Base-by-base conservation (phyloP, 208 protist species). In the Wallacemonas sp. region DNA sequence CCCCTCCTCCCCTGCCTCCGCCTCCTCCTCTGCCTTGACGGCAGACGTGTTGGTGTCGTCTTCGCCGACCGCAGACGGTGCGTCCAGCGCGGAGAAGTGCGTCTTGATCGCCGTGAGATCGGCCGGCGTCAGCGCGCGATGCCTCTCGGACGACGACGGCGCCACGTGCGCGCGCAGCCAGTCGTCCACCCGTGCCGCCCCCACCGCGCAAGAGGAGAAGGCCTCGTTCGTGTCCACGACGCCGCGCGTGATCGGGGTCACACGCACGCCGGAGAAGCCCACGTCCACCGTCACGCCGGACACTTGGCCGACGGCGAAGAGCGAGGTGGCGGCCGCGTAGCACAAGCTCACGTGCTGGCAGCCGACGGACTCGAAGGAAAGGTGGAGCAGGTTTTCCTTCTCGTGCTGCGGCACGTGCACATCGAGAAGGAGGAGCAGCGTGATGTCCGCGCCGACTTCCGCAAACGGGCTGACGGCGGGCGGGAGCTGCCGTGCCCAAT, bases 231-330 rank as follows among this genome's bases (percentile, higher is more conserved):
- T 76, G 52, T 41, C 44, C 44, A 92, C 89, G 22, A 85, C 66
- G 44, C 46, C 65, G 14, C 70, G 65, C 10, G 68, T 66, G 20
- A 95, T 74, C 18, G 90, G 82, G 8, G 80, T 82, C 18, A 89
- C 44, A 25, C 84, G 81, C 4, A 86, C 87, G 8, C 76, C 77
- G 38, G 72, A 59, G 67, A 88, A 89, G 32, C 90, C 90, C 18
- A 93, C 33, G 63, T 95, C 90, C 1, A 92, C 74, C 39, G 65
- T 59, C 11, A 93, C 67, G 2, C 90, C 90, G 11, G 84, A 87
- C 16, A 77, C 90, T 39, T 85, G 76, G 7, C 85, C 90, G 0
- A 70, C 77, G 18, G 83, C 79, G 72, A 87, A 93, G 10, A 92
- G 82, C 4, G 83, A 77, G 0, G 83, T 64, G 26, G 76, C 73